Evolutionary conservation across 768 basidiomycete genomes (phyloP), one percentile per base, ranked within the genome.

Genomic region (Cystobasidium ongulense): DNA sequence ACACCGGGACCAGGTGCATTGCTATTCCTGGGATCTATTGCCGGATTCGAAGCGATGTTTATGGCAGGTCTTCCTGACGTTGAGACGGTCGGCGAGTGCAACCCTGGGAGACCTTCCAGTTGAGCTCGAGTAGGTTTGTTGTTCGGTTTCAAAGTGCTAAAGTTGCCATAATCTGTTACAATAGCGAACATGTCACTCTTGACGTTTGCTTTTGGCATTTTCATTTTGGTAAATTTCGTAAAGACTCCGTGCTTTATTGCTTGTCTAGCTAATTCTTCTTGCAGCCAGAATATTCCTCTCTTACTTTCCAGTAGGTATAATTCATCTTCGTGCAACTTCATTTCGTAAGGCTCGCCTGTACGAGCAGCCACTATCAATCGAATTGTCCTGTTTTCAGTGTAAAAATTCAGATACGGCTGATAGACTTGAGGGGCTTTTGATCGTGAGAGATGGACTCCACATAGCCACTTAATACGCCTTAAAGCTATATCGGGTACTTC

Each of bases 231-330:
- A 33, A 25, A 10, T 17, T 18, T 38, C 23, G 4, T 3, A 7
- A 61, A n/a, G 36, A 5, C 2, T n/a, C 36, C 36, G 3, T 61
- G 4, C 13, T 61, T 27, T 8, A 61, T 61, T 2, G 59, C 59
- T 33, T 61, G 31, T 38, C 31, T 61, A 33, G 59, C 59, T 61
- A 61, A 25, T 61, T 61, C 59, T 38, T 61, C 59, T 38, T 61
- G 18, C 13, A 61, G 18, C 31, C 36, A 33, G 4, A n/a, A 13
- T 33, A 13, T 61, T 10, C 59, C 36, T 17, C 4, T 4, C 4
- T 13, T 13, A 61, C 18, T 23, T 61, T 38, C 8, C 36, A 33
- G 4, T 10, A 61, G 31, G 23, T 61, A 38, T 25, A 61, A 4
- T 7, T 50, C 46, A 8, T 50, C 46, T 3, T 50, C 46, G 21